Evolutionary conservation across 2,329 filamentous ascomycete species (phyloP).

Genomic region (Claviceps capensis): DNA sequence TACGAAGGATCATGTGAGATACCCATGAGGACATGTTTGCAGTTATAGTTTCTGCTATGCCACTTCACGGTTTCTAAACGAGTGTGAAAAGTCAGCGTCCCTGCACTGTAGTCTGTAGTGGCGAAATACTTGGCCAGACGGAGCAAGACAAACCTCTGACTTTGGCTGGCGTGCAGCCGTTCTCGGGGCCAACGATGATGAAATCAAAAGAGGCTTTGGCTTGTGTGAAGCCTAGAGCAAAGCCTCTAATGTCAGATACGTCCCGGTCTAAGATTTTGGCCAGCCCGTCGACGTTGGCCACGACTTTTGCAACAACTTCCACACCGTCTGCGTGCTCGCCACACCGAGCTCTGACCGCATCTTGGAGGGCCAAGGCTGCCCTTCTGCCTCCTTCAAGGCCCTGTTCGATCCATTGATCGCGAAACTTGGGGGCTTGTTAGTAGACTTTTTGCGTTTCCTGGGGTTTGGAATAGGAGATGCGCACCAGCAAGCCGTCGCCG

Average conservation of each 20-base stretch:
- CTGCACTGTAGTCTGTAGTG: too few species aligned
- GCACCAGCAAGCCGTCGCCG: constrained; percentile 47
- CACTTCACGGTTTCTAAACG: constrained; percentile 35
- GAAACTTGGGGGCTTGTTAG: constrained; percentile 32
- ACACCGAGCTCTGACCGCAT: constrained; percentile 33
- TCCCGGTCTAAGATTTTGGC: constrained; percentile 34
- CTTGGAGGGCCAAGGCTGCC: constrained; percentile 35
- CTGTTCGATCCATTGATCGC: constrained; percentile 37
- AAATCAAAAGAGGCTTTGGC: constrained; percentile 47
- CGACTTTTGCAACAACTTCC: constrained; percentile 42
- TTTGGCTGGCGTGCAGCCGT: constrained; percentile 45
- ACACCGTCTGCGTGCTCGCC: constrained; percentile 29
- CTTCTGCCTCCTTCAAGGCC: constrained; percentile 41
- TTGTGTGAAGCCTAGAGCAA: constrained; percentile 46
- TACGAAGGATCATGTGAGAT: constrained; percentile 49
- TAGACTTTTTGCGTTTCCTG: neutral
- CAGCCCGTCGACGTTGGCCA: constrained; percentile 40
- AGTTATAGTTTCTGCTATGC: constrained; percentile 47
- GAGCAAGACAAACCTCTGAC: constrained; percentile 34
- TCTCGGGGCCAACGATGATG: constrained; percentile 45
- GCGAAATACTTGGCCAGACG: neutral
- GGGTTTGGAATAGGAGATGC: constrained; percentile 2
- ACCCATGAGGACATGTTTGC: constrained; percentile 47
- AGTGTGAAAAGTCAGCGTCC: neutral
- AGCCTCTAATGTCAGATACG: constrained; percentile 38